A percentile compares a stretch with the other conserved stretches of the same genome.
Conservation (phyloP, 108 stramenopile genomes). For the Conticribra guillardii region DNA sequence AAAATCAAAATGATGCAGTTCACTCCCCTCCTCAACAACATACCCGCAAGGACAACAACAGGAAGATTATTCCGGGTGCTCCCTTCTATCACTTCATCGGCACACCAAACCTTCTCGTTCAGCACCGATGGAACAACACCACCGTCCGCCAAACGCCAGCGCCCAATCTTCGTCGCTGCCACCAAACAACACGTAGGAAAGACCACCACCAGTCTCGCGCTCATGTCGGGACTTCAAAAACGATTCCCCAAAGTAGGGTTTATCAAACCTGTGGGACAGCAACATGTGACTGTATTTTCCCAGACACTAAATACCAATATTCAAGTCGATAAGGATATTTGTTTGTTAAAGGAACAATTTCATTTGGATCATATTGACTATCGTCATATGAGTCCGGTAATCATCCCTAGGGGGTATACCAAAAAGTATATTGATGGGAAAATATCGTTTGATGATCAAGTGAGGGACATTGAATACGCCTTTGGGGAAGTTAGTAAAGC, state of each 20-base stretch:
- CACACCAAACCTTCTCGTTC: neutral
- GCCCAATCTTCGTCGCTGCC: constrained; percentile 93
- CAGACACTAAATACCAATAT: constrained; percentile 58
- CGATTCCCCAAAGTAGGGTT: constrained; percentile 91
- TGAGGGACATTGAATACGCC: constrained; percentile 60
- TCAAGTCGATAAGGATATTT: constrained; percentile 94
- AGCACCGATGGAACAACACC: neutral
- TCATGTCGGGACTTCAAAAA: constrained; percentile 91
- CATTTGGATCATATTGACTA: constrained; percentile 88
- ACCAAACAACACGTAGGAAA: constrained; percentile 97
- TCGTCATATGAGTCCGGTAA: constrained; percentile 92
- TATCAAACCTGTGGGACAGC: constrained; percentile 96
- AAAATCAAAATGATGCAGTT: neutral
- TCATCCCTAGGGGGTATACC: constrained; percentile 95
- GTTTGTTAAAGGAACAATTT: constrained; percentile 88
- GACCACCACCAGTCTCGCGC: constrained; percentile 88
- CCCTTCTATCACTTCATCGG: neutral
- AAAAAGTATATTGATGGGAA: constrained; percentile 89
- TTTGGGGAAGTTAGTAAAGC: constrained; percentile 56
- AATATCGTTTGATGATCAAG: constrained; percentile 68
- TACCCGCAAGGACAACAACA: neutral
- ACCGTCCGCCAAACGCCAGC: constrained; percentile 26
- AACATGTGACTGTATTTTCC: constrained; percentile 71
- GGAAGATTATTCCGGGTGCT: too few species aligned
- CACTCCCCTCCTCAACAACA: neutral